Evolutionary conservation across 75 land plant species (phyloP).

Genomic region (Chamaecyparis obtusa): DNA sequence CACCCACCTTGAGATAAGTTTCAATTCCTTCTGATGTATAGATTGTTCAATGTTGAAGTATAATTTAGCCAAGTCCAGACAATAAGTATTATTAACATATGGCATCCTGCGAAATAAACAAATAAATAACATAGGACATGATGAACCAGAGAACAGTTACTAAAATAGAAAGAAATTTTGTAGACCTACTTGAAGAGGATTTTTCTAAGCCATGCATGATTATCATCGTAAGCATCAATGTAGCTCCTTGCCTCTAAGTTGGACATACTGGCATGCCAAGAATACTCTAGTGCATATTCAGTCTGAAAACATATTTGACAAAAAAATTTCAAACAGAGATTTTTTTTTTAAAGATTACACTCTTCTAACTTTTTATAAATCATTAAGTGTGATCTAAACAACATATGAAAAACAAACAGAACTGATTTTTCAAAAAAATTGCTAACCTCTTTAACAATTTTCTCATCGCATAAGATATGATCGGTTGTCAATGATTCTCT

Average conservation of each 20-base stretch:
- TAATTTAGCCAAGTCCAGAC: background rate
- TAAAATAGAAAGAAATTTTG: background rate
- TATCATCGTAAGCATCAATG: background rate
- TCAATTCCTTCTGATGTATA: background rate
- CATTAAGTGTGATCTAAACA: too few relatives aligned
- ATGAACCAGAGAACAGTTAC: background rate
- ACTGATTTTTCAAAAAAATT: too few relatives aligned
- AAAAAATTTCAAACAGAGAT: too few relatives aligned
- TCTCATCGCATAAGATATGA: background rate
- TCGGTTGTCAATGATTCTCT: background rate
- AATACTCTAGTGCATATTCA: background rate
- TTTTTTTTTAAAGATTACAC: too few relatives aligned
- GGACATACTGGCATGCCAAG: background rate
- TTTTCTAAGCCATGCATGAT: background rate
- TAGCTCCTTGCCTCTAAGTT: background rate
- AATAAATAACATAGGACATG: background rate
- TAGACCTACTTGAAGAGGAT: background rate
- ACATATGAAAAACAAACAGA: too few relatives aligned
- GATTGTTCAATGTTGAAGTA: background rate
- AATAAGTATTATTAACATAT: background rate
- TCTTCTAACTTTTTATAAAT: too few relatives aligned
- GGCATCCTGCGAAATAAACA: background rate
- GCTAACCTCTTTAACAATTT: background rate
- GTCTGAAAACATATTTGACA: background rate
- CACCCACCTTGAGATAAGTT: background rate